phyloP scores from a whole-genome alignment of 192 early-diverging fungal genomes.

The Funneliformis mosseae region DNA sequence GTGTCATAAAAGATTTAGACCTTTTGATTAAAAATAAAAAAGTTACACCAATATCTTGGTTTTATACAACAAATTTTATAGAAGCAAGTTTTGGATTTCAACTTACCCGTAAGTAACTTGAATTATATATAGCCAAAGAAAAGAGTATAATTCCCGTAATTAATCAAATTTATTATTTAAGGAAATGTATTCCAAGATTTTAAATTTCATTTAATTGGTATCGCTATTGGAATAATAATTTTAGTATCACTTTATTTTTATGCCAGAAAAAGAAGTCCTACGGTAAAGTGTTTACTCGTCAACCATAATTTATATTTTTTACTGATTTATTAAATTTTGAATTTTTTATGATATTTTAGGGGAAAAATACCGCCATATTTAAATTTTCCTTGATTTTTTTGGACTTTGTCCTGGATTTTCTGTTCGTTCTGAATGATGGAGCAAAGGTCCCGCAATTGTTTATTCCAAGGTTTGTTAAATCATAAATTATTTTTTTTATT shows the following conservation, averaged over 20 bases:
- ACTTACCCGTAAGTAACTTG: background rate
- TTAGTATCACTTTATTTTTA: background rate
- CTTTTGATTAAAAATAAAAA: conserved; percentile 10
- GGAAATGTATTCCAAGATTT: background rate
- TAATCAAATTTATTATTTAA: background rate
- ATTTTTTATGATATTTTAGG: background rate
- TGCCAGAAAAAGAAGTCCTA: background rate
- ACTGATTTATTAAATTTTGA: background rate
- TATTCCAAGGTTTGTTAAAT: background rate
- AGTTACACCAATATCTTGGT: background rate
- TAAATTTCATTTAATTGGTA: background rate
- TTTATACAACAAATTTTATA: background rate
- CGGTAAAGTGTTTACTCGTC: background rate
- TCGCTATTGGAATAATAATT: background rate
- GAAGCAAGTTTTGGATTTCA: conserved; percentile 4
- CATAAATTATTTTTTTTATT: too few species aligned
- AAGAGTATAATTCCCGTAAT: background rate
- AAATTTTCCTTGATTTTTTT: background rate
- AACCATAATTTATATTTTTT: background rate
- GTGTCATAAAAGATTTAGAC: conserved; percentile 1
- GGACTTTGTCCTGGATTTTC: background rate
- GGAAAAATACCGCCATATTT: background rate
- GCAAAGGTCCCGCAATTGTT: background rate
- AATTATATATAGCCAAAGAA: too few species aligned
- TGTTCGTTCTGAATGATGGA: background rate